These are phyloP conservation scores for Coniochaeta hoffmannii DNA, from an alignment of 2,329 filamentous ascomycete genomes.

Conservation along the genomic window DNA sequence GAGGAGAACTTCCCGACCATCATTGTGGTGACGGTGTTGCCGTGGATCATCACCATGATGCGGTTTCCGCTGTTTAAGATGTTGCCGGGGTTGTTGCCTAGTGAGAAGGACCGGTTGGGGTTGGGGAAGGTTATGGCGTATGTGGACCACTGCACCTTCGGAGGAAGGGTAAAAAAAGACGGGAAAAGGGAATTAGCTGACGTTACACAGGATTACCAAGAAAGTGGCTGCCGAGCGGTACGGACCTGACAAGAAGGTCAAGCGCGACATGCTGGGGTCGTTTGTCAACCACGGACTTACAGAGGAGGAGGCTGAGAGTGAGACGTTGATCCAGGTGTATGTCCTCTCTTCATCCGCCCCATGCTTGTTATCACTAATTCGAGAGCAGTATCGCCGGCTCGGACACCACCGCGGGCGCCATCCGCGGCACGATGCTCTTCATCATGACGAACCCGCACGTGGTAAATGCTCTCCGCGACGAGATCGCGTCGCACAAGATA, in stretches of 20 bases:
- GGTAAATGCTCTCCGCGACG: constrained; percentile 8
- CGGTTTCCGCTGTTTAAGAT: constrained; percentile 21
- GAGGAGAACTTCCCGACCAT: constrained; percentile 29
- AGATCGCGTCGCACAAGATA: constrained; percentile 5
- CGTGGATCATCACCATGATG: constrained; percentile 19
- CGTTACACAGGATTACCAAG: constrained; percentile 22
- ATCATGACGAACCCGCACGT: constrained; percentile 8
- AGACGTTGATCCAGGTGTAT: constrained; percentile 13
- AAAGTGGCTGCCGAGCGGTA: constrained; percentile 35
- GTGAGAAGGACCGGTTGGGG: constrained; percentile 16
- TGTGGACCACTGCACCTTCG: background rate
- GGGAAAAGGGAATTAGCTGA: background rate
- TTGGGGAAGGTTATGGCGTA: constrained; percentile 19
- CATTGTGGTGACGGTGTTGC: constrained; percentile 30
- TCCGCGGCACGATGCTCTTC: constrained; percentile 29
- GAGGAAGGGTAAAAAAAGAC: background rate
- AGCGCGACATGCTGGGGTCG: constrained; percentile 42
- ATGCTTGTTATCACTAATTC: background rate
- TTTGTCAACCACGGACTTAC: constrained; percentile 37
- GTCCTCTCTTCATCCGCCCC: background rate
- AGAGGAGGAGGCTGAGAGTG: constrained; percentile 33
- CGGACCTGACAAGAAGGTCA: constrained; percentile 27
- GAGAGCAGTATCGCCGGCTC: constrained; percentile 34
- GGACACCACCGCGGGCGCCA: constrained; percentile 41
- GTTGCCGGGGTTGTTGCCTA: constrained; percentile 21